Percentiles rank a stretch among this genome's conserved stretches.
These are phyloP conservation scores for Haplographium delicatum DNA, from an alignment of 495 filamentous ascomycete genomes.

Conservation along the genomic window DNA sequence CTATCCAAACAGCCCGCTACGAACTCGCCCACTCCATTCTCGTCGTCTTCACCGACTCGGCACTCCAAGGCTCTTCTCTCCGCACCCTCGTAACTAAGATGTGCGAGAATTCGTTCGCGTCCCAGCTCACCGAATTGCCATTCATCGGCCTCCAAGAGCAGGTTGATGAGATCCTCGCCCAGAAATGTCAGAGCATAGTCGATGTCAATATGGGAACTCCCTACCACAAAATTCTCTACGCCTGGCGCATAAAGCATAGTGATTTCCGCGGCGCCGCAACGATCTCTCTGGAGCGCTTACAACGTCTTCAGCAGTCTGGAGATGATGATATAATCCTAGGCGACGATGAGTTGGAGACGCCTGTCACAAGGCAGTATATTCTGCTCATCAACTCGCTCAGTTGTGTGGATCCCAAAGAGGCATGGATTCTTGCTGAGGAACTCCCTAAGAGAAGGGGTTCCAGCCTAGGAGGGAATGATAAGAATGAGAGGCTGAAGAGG, in stretches of 20 bases:
- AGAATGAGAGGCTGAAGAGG: slow-evolving; percentile 32
- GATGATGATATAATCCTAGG: slow-evolving; percentile 34
- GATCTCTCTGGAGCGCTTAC: slow-evolving; percentile 63
- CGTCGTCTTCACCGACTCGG: slow-evolving; percentile 59
- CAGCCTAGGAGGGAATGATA: slow-evolving; percentile 16
- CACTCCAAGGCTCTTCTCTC: slow-evolving; percentile 59
- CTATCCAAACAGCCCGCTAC: slow-evolving; percentile 69
- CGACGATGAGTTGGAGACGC: slow-evolving; percentile 48
- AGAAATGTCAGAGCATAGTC: slow-evolving; percentile 51
- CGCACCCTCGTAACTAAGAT: slow-evolving; percentile 65
- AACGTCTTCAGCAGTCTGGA: slow-evolving; percentile 53
- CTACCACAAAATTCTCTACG: slow-evolving; percentile 80
- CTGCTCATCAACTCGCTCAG: slow-evolving; percentile 82
- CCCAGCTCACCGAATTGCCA: slow-evolving; percentile 67
- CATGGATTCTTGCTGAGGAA: slow-evolving; percentile 55
- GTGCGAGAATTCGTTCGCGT: slow-evolving; percentile 58
- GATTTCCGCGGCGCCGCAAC: slow-evolving; percentile 88
- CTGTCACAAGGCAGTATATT: slow-evolving; percentile 65
- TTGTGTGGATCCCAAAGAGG: slow-evolving; percentile 76
- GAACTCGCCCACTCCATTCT: slow-evolving; percentile 79
- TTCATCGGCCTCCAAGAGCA: slow-evolving; percentile 68
- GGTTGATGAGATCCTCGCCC: slow-evolving; percentile 71
- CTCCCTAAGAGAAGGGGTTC: slow-evolving; percentile 19
- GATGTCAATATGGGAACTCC: slow-evolving; percentile 55
- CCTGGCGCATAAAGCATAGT: slow-evolving; percentile 75